Base-by-base conservation (phyloP, 2,329 filamentous ascomycete species). In the Ampelomyces quisqualis region DNA sequence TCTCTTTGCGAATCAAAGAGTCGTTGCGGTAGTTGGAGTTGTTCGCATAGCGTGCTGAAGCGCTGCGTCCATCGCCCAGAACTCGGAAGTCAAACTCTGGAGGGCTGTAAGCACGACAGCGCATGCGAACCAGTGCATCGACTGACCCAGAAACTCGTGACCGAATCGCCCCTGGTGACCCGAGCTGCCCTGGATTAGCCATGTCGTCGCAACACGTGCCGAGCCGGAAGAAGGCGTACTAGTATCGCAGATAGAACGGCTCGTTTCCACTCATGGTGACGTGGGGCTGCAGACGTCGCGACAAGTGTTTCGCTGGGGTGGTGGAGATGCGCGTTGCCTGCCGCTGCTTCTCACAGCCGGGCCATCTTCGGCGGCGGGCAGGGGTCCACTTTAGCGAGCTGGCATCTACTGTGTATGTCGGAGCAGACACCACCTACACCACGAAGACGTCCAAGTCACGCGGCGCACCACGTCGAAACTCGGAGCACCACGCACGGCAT, bases 1-100 rank as follows among this genome's bases (percentile, higher is more conserved):
- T 98, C 77, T 98, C 93, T 90, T 98, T 98, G 53, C 93, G 86
- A 65, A 98, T 98, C 57, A 98, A 76, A 50, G 90, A 96, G 69
- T 98, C 93, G 72, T 98, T 98, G 64, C 93, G 85, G 74, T 98
- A 98, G 73, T 98, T 98, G 43, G 91, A 97, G 72, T 98, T 98
- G 78, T 98, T 98, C 52, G 93, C 93, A 73, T 98, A 98, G 71
- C 93, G 85, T 21, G 91, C 90, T 37, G 93, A 88, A 6, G 93
- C 93, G 66, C 90, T 96, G 47, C 88, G 83, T 36, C 93, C 93
- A 68, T 98, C 93, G 39, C 89, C 89, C 31, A 97, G 81, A 17
- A 90, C 88, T 40, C 91, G 82, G 63, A 98, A 93, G 69, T 98
- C 93, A 69, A 98, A 98, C 71, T 98, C 91, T 97, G 10, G 2